Evolutionary conservation across 1,139 yeast species (phyloP).

Genomic region (Debaryomyces fabryi): DNA sequence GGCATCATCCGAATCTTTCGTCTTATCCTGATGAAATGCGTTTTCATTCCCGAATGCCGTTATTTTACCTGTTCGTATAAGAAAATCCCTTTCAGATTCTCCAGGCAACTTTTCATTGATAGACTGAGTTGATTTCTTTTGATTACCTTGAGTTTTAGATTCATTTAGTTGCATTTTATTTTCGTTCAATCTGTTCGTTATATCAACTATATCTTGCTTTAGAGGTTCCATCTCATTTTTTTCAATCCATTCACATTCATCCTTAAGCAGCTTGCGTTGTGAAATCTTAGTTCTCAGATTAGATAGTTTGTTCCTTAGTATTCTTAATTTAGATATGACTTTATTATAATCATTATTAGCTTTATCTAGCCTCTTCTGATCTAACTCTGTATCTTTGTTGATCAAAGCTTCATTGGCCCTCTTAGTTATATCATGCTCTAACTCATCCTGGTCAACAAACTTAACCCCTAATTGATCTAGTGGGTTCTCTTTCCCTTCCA

Average conservation of each 20-base stretch:
- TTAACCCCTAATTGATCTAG: constrained; percentile 36
- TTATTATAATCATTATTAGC: constrained; percentile 52
- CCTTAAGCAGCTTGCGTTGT: constrained; percentile 55
- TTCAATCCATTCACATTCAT: constrained; percentile 57
- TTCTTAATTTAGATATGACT: constrained; percentile 43
- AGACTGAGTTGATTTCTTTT: constrained; percentile 6
- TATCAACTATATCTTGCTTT: constrained; percentile 66
- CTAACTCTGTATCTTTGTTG: constrained; percentile 70
- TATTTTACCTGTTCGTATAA: constrained; percentile 86
- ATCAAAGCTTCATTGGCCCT: constrained; percentile 67
- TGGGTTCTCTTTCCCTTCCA: constrained; percentile 18
- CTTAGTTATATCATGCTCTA: constrained; percentile 71
- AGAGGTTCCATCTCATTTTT: constrained; percentile 56
- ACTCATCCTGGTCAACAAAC: constrained; percentile 72
- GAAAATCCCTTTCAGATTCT: constrained; percentile 77
- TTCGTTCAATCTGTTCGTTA: constrained; percentile 53
- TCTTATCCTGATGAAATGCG: constrained; percentile 46
- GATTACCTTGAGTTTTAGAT: constrained; percentile 6
- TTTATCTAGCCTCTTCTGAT: constrained; percentile 70
- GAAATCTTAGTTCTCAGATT: constrained; percentile 67
- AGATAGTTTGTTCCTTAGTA: constrained; percentile 50
- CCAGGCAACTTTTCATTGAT: constrained; percentile 47
- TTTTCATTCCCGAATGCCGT: constrained; percentile 87
- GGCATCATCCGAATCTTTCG: constrained; percentile 15
- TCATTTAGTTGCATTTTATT: constrained; percentile 24